A percentile compares a stretch with the other conserved stretches of the same genome.
phyloP scores from a whole-genome alignment of 1,284 basidiomycete species.

The Irpex sp. region DNA sequence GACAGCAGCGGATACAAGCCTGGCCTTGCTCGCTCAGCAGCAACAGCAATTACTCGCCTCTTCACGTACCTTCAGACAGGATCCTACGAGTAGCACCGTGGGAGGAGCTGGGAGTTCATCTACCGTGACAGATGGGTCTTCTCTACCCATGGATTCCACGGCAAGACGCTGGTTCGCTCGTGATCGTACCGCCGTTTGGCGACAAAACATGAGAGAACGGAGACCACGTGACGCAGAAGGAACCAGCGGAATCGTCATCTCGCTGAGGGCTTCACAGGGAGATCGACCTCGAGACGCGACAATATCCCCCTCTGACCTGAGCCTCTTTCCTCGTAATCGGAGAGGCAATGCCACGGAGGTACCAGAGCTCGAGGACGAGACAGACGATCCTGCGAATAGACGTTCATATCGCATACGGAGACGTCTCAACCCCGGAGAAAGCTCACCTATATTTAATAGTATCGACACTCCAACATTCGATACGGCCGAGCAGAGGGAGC shows the following conservation, averaged over 20 bases:
- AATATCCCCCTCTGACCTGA: background rate
- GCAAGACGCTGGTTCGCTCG: conserved; percentile 3
- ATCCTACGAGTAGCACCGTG: background rate
- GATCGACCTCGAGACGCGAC: background rate
- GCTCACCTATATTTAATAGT: background rate
- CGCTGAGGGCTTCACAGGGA: background rate
- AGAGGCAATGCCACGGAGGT: background rate
- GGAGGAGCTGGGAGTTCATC: background rate
- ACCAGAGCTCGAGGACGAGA: background rate
- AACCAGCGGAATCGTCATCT: background rate
- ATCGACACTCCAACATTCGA: background rate
- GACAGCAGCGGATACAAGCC: background rate
- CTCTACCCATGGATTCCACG: background rate
- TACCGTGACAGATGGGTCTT: background rate
- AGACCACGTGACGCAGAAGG: conserved; percentile 1
- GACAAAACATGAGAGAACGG: conserved; percentile 7
- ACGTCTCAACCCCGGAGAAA: background rate
- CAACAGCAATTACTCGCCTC: conserved; percentile 6
- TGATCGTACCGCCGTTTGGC: conserved; percentile 6
- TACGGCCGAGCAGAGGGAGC: background rate
- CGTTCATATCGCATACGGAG: background rate
- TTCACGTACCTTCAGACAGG: conserved; percentile 3
- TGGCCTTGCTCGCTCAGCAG: conserved; percentile 5
- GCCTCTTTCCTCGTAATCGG: background rate
- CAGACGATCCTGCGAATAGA: background rate